These are phyloP conservation scores for Candida boidinii DNA, from an alignment of 805 yeast species.

Conservation along the genomic window DNA sequence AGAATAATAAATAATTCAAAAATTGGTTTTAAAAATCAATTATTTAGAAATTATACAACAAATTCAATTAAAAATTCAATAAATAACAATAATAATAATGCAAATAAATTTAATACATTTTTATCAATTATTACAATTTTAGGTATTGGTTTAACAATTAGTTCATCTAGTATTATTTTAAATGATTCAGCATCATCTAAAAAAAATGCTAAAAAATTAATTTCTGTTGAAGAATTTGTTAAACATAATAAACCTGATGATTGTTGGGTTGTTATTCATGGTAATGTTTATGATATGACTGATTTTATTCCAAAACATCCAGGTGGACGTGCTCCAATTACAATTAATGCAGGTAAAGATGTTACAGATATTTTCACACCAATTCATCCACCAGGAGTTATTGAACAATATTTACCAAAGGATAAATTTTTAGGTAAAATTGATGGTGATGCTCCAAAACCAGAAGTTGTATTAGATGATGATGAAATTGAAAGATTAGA, in stretches of 20 bases:
- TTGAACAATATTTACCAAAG: constrained; percentile 50
- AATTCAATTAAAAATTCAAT: no score
- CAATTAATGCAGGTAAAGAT: constrained; percentile 47
- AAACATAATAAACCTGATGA: constrained; percentile 39
- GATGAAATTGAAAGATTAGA: constrained; percentile 35
- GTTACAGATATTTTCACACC: constrained; percentile 84
- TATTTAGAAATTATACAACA: no score
- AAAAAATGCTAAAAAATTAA: no score
- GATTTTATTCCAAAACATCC: constrained; percentile 29
- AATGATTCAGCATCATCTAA: no score
- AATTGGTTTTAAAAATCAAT: no score
- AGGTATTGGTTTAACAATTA: no score
- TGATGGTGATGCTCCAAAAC: constrained; percentile 26
- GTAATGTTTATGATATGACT: constrained; percentile 34
- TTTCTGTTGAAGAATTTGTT: constrained; percentile 25
- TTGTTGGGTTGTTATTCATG: constrained; percentile 42
- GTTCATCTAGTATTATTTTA: no score
- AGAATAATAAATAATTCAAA: no score
- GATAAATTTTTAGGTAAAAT: constrained; percentile 53
- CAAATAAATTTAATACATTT: no score
- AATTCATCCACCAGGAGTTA: constrained; percentile 83
- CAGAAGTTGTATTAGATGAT: constrained; percentile 26
- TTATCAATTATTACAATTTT: no score
- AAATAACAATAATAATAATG: no score
- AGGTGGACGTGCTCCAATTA: constrained; percentile 24